Evolutionary conservation across 371 early-diverging fungal genomes (phyloP), one percentile per base, ranked within the genome.

Genomic region (Chytridium lagenaria): DNA sequence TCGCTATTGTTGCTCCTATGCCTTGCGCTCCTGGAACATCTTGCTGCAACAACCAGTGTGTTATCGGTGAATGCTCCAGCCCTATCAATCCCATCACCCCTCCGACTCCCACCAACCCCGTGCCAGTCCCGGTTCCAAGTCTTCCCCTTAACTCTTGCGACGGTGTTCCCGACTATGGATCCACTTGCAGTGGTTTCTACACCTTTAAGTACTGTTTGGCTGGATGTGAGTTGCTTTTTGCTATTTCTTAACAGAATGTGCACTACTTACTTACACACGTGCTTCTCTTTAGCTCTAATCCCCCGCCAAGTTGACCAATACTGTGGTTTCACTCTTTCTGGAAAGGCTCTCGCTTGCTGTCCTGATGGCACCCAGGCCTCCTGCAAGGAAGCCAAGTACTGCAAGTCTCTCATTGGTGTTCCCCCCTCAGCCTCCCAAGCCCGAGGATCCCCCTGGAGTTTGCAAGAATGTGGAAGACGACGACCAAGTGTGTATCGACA

Each of bases 41-140:
- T n/a, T 74, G 75, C 67, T 73, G 74, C 51, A 33, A 31, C 12
- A 61, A 40, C 51, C 5, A 3, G 30, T 74, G 75, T 33, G 69
- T 70, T 26, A 36, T 22, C 16, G 28, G 63, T 63, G 36, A 23
- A 5, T 19, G 5, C 44, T 2, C 3, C 5, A 61, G 10, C 36
- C 26, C 63, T 3, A 10, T 34, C 33, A 7, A 15, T 36, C 23
- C 63, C 63, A 16, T 5, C 23, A 12, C 63, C 28, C 26, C 38
- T 15, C n/a, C n/a, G n/a, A 61, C 44, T 19, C 38, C 30, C 5
- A 23, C 67, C 44, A 3, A 30, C 10, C 67, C 68, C 7, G 33
- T 33, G 26, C 16, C 67, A 37, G 49, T 3, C 22, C 2, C 12
- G 2, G 67, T 66, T 66, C 23, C 38, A 28, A 22, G 40, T 2